A percentile compares a stretch with the other conserved stretches of the same genome.
phyloP scores from a whole-genome alignment of 257 asterid species.

The Solanum pennellii region DNA sequence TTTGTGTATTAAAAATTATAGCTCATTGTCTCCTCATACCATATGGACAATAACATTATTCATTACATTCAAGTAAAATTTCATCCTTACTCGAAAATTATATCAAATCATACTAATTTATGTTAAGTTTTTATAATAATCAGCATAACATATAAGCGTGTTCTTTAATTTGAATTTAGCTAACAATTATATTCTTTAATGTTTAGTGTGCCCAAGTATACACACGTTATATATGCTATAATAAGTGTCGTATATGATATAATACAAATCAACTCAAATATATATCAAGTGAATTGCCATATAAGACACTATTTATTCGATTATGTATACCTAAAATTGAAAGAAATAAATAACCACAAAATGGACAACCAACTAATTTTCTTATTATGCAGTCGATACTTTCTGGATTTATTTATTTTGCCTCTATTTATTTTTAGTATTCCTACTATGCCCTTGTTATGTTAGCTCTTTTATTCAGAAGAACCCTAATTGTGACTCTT shows the following conservation, averaged over 20 bases:
- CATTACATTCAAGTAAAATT: neutral
- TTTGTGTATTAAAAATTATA: neutral
- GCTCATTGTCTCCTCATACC: neutral
- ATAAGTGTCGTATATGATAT: too few species aligned
- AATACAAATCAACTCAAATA: neutral
- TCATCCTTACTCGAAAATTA: neutral
- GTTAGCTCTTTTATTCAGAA: neutral
- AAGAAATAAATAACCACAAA: fast-evolving
- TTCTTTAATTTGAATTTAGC: fast-evolving
- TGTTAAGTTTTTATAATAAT: too few species aligned
- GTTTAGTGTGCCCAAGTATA: fast-evolving
- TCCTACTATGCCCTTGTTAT: neutral
- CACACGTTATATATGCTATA: neutral
- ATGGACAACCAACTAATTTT: neutral
- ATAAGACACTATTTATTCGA: neutral
- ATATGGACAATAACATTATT: too few species aligned
- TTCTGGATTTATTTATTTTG: neutral
- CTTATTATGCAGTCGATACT: neutral
- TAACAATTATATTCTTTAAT: fast-evolving
- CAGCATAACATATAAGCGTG: too few species aligned
- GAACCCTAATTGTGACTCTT: neutral
- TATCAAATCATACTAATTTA: too few species aligned
- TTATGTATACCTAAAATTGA: neutral
- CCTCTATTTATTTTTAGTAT: neutral
- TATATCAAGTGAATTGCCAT: too few species aligned